Conservation (phyloP, 441 rosid species). For the Isatis lusitanica region DNA sequence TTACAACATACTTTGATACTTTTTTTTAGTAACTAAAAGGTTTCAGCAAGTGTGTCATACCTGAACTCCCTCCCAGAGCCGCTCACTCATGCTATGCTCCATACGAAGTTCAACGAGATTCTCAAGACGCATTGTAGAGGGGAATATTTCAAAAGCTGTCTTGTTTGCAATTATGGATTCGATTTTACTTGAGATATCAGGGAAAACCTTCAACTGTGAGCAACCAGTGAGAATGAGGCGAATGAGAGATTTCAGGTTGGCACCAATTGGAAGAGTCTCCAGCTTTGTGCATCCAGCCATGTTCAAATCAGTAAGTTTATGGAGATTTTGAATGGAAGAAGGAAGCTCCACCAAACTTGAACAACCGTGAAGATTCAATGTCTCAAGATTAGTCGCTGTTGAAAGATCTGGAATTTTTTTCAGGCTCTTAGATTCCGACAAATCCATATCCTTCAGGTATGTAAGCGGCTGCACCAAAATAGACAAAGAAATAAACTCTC, state of each 20-base stretch:
- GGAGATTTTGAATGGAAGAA: conserved; percentile 10
- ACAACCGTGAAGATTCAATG: conserved; percentile 20
- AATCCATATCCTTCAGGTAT: conserved; percentile 27
- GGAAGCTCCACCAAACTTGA: conserved; percentile 14
- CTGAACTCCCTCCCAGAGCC: conserved; percentile 21
- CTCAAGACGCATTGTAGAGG: background rate
- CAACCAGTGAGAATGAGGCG: conserved; percentile 26
- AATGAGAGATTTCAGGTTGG: background rate
- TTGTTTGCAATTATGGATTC: background rate
- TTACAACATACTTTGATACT: too few relatives aligned
- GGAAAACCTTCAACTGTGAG: conserved; percentile 14
- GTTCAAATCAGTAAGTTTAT: background rate
- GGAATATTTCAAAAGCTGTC: background rate
- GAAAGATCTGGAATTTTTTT: conserved; percentile 32
- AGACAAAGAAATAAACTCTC: background rate
- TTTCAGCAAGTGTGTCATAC: background rate
- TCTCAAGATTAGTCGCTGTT: conserved; percentile 33
- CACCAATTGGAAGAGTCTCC: background rate
- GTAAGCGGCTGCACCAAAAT: conserved; percentile 17
- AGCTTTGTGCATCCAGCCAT: conserved; percentile 31
- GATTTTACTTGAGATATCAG: conserved; percentile 13
- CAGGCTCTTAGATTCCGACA: conserved; percentile 31
- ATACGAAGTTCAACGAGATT: conserved; percentile 20
- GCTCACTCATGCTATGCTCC: background rate
- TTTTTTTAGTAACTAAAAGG: background rate